phyloP scores from a whole-genome alignment of 306 rosid species.

The Coriaria nepalensis region DNA sequence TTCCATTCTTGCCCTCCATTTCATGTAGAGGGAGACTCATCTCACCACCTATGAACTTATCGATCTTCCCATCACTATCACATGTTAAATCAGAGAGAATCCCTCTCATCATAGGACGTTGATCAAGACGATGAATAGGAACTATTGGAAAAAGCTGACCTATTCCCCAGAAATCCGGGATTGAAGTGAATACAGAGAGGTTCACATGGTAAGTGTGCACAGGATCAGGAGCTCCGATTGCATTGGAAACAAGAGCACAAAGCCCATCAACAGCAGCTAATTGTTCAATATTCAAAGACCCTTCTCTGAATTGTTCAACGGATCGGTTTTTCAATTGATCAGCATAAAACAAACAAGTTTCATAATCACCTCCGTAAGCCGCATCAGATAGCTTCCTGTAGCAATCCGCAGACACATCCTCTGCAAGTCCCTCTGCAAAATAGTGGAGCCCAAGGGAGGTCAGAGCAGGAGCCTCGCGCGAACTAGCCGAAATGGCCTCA shows the following conservation, averaged over 20 bases:
- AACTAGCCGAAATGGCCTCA: conserved; percentile 43
- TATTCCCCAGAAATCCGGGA: conserved; percentile 82
- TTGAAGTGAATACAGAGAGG: conserved; percentile 71
- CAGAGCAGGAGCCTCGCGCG: conserved; percentile 24
- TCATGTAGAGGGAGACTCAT: conserved; percentile 78
- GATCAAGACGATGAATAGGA: conserved; percentile 81
- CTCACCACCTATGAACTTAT: conserved; percentile 75
- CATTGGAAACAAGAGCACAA: conserved; percentile 54
- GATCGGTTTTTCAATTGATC: conserved; percentile 63
- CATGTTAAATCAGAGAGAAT: conserved; percentile 78
- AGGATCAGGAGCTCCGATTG: conserved; percentile 42
- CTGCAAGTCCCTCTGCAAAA: conserved; percentile 49
- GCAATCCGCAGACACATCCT: conserved; percentile 43
- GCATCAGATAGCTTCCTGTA: conserved; percentile 35
- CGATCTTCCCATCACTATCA: conserved; percentile 91
- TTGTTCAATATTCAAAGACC: conserved; percentile 59
- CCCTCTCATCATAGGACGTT: conserved; percentile 53
- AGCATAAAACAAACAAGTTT: conserved; percentile 40
- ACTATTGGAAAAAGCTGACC: conserved; percentile 66
- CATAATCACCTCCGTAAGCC: conserved; percentile 44
- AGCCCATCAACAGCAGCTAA: conserved; percentile 76
- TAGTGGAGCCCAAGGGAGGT: conserved; percentile 29
- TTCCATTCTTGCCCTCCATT: conserved; percentile 28
- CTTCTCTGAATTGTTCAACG: conserved; percentile 72
- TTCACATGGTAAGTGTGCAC: conserved; percentile 64